Base-by-base conservation (phyloP, 371 early-diverging fungal species). In the Mucor sp. region DNA sequence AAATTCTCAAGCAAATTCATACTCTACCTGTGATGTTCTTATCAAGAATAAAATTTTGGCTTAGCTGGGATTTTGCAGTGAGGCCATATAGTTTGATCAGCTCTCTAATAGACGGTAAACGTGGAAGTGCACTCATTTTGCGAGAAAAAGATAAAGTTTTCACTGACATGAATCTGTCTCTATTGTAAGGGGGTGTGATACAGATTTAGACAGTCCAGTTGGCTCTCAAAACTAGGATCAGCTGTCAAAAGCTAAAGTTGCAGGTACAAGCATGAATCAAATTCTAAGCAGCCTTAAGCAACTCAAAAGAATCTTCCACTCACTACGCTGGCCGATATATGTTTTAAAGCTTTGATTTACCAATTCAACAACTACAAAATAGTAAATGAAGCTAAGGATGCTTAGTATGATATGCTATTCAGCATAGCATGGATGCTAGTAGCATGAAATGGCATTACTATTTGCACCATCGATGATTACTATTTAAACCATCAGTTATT, bases 11-110 rank as follows among this genome's bases (percentile, higher is more conserved):
- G 7, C 6, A 14, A 41, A n/a, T 35, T n/a, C 8, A 1, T 2
- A 6, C 19, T 44, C 12, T 74, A 89, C 91, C 91, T 19, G 94
- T 94, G 21, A 94, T 81, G 68, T 93, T 93, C 68, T 89, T 90
- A 76, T 94, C 93, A 35, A 94, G 87, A 50, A 94, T 89, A 71
- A 94, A 94, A 75, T 94, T 94, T 70, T 94, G 95, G 60, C 91
- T 88, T 12, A 94, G 84, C 70, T 89, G 87, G 43, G 87, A 86
- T 68, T 86, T 82, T 12, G 95, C 94, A 6, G 86, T 81, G 48
- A 94, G 77, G 17, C 91, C 90, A 76, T 94, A 94, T 44, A 93
- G 78, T 41, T 88, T 90, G 56, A 93, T 87, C 25, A 93, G 77
- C 59, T 94, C 94, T 55, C 91, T 79, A 47, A 93, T 87, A 12